Conservation (phyloP, 768 basidiomycete genomes). For the Aureoboletus auriporus region DNA sequence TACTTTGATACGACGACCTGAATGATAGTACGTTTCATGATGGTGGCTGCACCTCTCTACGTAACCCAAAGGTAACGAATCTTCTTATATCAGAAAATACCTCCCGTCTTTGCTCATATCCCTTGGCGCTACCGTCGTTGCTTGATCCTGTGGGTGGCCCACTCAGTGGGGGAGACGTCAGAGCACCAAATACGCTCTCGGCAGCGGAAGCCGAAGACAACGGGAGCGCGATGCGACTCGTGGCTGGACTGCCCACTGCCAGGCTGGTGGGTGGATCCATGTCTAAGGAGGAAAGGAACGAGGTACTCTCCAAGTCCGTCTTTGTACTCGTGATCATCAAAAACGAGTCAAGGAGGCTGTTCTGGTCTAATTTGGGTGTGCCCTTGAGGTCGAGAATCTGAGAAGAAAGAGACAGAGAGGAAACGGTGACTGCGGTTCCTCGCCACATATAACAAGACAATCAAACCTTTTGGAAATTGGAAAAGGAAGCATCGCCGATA, state of each 20-base stretch:
- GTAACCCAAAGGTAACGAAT: conserved; percentile 84
- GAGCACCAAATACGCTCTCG: conserved; percentile 57
- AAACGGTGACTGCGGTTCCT: conserved; percentile 9
- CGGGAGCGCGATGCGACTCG: conserved; percentile 57
- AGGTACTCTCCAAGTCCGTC: conserved; percentile 80
- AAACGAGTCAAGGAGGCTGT: conserved; percentile 87
- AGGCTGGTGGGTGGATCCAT: conserved; percentile 80
- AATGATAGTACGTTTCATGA: conserved; percentile 10
- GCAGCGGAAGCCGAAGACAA: conserved; percentile 30
- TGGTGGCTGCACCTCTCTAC: conserved; percentile 55
- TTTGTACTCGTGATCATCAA: conserved; percentile 91
- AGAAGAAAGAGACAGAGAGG: neutral
- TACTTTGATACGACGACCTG: too few species aligned
- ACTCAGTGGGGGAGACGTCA: conserved; percentile 58
- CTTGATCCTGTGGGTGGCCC: conserved; percentile 64
- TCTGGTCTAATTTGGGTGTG: conserved; percentile 80
- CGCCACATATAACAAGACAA: neutral
- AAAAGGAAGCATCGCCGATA: conserved; percentile 91
- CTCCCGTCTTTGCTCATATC: conserved; percentile 58
- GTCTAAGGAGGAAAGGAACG: conserved; percentile 90
- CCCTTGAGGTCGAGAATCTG: conserved; percentile 96
- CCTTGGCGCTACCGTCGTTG: conserved; percentile 35
- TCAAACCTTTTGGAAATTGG: conserved; percentile 96
- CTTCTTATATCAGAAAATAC: conserved; percentile 87
- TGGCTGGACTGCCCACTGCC: conserved; percentile 62